Evolutionary conservation across 139 green algal genomes (phyloP).

Genomic region (Diplosphaera chodatii): DNA sequence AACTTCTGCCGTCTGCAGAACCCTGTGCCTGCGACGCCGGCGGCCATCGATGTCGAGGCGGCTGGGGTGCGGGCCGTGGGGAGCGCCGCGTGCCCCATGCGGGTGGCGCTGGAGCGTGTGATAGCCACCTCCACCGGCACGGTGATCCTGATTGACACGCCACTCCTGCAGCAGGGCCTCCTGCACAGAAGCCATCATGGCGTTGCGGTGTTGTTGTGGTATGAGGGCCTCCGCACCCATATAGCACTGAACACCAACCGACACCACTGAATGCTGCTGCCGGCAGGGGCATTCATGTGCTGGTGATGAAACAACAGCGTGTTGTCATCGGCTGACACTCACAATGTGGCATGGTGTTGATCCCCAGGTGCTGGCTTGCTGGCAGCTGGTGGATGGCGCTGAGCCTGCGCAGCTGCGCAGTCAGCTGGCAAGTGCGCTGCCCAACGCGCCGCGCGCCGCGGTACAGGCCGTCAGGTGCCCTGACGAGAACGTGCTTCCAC

Average conservation of each 20-base stretch:
- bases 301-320: background rate
- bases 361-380: slow-evolving; percentile 50
- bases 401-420: slow-evolving; percentile 9
- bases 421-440: slow-evolving; percentile 38
- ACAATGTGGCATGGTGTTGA: too few species aligned
- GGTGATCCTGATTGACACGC: background rate
- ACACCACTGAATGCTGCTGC: too few species aligned
- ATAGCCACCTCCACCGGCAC: slow-evolving; percentile 39
- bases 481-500: background rate
- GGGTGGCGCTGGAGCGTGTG: slow-evolving; percentile 51
- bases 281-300: too few species aligned
- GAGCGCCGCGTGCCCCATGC: slow-evolving; percentile 35
- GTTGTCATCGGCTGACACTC: too few species aligned
- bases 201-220: too few species aligned
- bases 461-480: slow-evolving; percentile 1
- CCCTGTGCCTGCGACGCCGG: slow-evolving; percentile 29
- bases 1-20: slow-evolving; percentile 23
- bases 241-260: too few species aligned
- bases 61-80: slow-evolving; percentile 19
- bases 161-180: background rate
- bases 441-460: slow-evolving; percentile 26
- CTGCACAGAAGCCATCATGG: background rate
- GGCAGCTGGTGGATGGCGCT: slow-evolving; percentile 35
- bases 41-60: slow-evolving; percentile 35
- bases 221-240: too few species aligned